Evolutionary conservation across 306 rosid genomes (phyloP), one percentile per base, ranked within the genome.

Genomic region (Citrullus colocynthis): DNA sequence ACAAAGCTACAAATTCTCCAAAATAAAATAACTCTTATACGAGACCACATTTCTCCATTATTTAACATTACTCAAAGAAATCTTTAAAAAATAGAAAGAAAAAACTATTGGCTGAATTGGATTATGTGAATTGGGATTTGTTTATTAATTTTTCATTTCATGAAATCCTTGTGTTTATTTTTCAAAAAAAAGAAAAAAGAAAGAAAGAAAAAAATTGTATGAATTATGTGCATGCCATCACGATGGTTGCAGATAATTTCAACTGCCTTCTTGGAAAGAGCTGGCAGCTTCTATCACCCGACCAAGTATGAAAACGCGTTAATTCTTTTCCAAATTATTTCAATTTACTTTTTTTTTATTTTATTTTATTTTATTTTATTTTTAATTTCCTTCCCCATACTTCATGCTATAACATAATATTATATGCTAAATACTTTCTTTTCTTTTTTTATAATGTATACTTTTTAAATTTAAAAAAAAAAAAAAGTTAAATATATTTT

Each of bases 171-270:
- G 17, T 67, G 32, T 41, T 41, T 41, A 45, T 21, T 70, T 70
- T 12, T 12, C 0, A 45, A 70, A 70, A 21, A 36, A n/a, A n/a
- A n/a, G n/a, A n/a, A n/a, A n/a, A n/a, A n/a, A n/a, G n/a, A n/a
- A n/a, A n/a, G n/a, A n/a, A 62, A 62, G 44, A 11, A 62, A 62
- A 32, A 4, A 36, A 34, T 24, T 6, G 21, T 52, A 24, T 4
- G 44, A 54, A 49, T 72, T 51, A 73, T 52, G 63, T 74, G 78
- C 78, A 74, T 74, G 62, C 78, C 78, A 4, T 74, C 78, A 74
- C 78, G 78, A 74, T 49, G 1, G 77, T 51, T 44, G 39, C 41
- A 48, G 57, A 28, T 24, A 7, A n/a, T n/a, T 63, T 36, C 44
- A 32, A 51, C 14, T 30, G 62, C 61, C 60, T 73, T 52, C 9